Evolutionary conservation across 2,329 filamentous ascomycete species (phyloP), one percentile per base, ranked within the genome.

Genomic region (Cryphonectria naterciae): DNA sequence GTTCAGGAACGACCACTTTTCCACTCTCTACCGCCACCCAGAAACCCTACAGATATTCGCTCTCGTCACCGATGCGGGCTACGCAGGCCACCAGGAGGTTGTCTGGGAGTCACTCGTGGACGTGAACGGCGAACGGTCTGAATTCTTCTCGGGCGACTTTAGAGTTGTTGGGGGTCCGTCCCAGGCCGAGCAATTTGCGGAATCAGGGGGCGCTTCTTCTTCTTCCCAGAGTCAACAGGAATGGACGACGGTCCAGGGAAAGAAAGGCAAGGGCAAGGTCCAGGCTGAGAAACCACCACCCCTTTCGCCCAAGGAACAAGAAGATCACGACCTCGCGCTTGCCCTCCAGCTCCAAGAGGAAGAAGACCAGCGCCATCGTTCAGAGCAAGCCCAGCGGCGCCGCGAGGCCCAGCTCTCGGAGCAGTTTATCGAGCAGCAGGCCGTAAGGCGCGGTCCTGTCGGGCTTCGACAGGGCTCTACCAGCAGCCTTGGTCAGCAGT

Each of bases 1-100:
- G 1, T 99, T 99, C 83, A 89, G 96, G 37, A 99, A 99, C 76
- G 95, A 99, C 77, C 96, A 99, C 79, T 99, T 99, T 78, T 94
- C 94, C 58, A 98, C 95, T 0, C 81, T 99, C 0, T 97, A 97
- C 81, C 93, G 95, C 72, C 94, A 98, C 76, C 94, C 95, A 0
- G 84, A 90, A 61, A 93, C 91, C 0, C 85, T 89, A 56, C 87
- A 93, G 74, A 85, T 98, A 1, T 88, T 95, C 74, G 94, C 93
- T 0, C 83, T 99, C 3, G 94, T 99, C 19, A 98, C 96, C 0
- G 96, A 99, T 78, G 92, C 94, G 37, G 96, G 96, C 0, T 99
- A 97, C 77, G 91, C 92, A 15, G 88, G 86, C 13, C 94, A 98
- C 75, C 92, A 94, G 22, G 95, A 98, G 78, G 90, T 99, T 17